phyloP scores from a whole-genome alignment of 768 basidiomycete genomes.

The Lyophyllum shimeji region DNA sequence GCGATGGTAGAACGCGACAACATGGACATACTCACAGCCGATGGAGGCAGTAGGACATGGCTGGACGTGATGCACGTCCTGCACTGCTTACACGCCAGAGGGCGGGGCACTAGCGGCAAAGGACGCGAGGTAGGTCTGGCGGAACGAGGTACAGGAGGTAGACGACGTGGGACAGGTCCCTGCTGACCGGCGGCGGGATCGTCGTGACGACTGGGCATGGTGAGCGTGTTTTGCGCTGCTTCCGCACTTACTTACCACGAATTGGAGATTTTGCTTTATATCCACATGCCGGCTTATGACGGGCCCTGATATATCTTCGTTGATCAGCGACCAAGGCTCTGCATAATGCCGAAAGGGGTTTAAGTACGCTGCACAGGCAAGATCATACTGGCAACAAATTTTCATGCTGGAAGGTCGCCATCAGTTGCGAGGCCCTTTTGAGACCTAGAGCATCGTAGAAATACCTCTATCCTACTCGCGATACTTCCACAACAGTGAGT shows the following conservation, averaged over 20 bases:
- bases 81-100: conserved; percentile 47
- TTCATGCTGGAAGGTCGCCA: too few relatives aligned
- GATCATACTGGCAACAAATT: not conserved
- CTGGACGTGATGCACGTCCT: conserved; percentile 43
- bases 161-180: conserved; percentile 17
- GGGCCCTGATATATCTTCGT: not conserved
- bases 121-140: conserved; percentile 35
- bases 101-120: conserved; percentile 47
- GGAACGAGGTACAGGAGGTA: conserved; percentile 22
- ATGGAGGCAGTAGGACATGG: conserved; percentile 39
- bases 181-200: conserved; percentile 14
- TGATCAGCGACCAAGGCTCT: not conserved
- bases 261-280: not conserved
- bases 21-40: conserved; percentile 30
- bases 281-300: not conserved
- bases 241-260: not conserved
- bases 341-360: not conserved
- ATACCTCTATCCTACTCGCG: not conserved
- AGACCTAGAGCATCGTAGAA: too few relatives aligned
- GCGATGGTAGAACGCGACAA: not conserved
- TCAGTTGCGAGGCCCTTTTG: too few relatives aligned
- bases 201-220: conserved; percentile 15
- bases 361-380: not conserved
- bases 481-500: not conserved
- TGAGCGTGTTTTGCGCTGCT: conserved; percentile 10